Conservation (phyloP, 345 rosid genomes). For the Hibiscus tridactylites region DNA sequence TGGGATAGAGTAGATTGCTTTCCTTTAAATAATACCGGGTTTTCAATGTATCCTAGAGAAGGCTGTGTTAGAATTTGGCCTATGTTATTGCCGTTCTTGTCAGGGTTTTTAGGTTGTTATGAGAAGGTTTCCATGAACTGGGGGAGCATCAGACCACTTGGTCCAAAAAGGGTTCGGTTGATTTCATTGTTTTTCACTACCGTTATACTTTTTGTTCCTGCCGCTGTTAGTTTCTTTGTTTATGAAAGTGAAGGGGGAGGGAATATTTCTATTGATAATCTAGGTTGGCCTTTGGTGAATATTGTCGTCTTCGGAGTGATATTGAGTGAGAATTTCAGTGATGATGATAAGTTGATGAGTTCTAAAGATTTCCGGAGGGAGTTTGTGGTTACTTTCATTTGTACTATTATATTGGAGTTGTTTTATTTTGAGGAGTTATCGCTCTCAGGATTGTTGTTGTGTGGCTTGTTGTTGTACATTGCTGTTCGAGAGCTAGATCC, state of each 20-base stretch:
- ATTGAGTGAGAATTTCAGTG: conserved; percentile 66
- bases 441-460: conserved; percentile 68
- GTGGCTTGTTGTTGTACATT: conserved; percentile 62
- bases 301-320: conserved; percentile 86
- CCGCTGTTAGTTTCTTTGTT: conserved; percentile 47
- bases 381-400: conserved; percentile 62
- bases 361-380: conserved; percentile 59
- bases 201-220: conserved; percentile 61
- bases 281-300: conserved; percentile 87
- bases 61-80: conserved; percentile 72
- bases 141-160: conserved; percentile 54
- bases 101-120: conserved; percentile 81
- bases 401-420: conserved; percentile 68
- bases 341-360: conserved; percentile 49
- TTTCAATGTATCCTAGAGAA: conserved; percentile 40
- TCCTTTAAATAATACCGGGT: conserved; percentile 46
- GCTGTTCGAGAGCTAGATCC: conserved; percentile 69
- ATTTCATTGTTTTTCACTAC: conserved; percentile 61
- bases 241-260: conserved; percentile 35
- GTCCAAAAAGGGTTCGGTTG: conserved; percentile 60
- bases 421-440: conserved; percentile 81
- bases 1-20: conserved; percentile 90
- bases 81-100: conserved; percentile 72
- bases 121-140: conserved; percentile 71
- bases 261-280: conserved; percentile 39